A percentile compares a stretch with the other conserved stretches of the same genome.
These are phyloP conservation scores for Alternaria triticina DNA, from an alignment of 2,329 filamentous ascomycete species.

Conservation along the genomic window DNA sequence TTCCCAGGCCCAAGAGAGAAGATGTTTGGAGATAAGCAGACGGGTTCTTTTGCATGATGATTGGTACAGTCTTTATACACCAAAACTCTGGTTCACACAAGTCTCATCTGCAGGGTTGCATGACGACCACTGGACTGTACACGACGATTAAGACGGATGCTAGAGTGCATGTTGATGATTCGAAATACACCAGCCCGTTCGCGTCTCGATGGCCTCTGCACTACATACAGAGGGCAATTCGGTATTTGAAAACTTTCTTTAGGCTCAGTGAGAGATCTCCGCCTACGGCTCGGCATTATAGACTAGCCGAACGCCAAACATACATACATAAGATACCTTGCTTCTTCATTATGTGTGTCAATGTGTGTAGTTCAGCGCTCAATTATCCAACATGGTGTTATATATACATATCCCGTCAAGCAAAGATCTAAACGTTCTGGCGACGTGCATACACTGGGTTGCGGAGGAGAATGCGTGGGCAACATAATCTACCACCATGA, in stretches of 20 bases:
- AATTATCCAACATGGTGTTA: not conserved
- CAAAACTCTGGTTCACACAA: not conserved
- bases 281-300: not conserved
- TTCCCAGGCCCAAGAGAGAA: not conserved
- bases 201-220: not conserved
- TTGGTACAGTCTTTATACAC: not conserved
- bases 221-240: not conserved
- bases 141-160: not conserved
- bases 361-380: not conserved
- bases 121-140: not conserved
- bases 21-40: not conserved
- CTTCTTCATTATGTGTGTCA: not conserved
- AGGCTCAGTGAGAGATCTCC: not conserved
- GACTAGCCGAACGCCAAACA: not conserved
- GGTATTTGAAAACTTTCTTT: not conserved
- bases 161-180: not conserved
- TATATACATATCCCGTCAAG: not conserved
- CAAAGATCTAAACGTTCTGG: not conserved
- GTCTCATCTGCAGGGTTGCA: not conserved
- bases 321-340: not conserved
- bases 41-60: not conserved
- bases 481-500: not conserved
- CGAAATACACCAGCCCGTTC: not conserved
- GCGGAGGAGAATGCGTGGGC: not conserved
- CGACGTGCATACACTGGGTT: not conserved